Percentiles rank a stretch among this genome's conserved stretches.
Conservation (phyloP, 2,329 filamentous ascomycete genomes). For the Mollisia scopiformis region DNA sequence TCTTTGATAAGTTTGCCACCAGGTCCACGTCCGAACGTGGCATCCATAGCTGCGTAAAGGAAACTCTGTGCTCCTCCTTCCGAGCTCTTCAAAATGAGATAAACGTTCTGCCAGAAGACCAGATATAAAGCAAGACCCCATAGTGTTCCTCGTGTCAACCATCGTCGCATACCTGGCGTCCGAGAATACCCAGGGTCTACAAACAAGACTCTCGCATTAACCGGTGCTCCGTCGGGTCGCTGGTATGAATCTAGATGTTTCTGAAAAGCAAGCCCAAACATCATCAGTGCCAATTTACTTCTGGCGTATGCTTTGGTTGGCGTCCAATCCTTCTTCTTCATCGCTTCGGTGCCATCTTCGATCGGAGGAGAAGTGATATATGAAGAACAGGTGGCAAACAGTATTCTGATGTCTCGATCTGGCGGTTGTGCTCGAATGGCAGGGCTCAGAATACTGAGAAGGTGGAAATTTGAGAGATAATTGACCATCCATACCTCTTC, state of each 20-base stretch:
- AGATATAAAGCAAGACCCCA: conserved; percentile 80
- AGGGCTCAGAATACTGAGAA: conserved; percentile 88
- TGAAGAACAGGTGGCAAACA: conserved; percentile 84
- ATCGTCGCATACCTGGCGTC: conserved; percentile 85
- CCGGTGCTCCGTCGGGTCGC: conserved; percentile 79
- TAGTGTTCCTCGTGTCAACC: conserved; percentile 83
- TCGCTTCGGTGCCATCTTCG: conserved; percentile 48
- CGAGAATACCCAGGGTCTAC: conserved; percentile 85
- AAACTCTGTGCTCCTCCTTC: conserved; percentile 85
- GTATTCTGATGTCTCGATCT: conserved; percentile 87
- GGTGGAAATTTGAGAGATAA: conserved; percentile 93
- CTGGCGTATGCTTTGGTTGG: conserved; percentile 62
- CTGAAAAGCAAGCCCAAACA: conserved; percentile 88
- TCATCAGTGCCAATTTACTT: conserved; percentile 80
- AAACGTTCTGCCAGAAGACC: conserved; percentile 77
- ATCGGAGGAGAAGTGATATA: conserved; percentile 80
- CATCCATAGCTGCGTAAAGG: conserved; percentile 84
- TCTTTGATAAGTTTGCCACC: conserved; percentile 85
- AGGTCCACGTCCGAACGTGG: conserved; percentile 61
- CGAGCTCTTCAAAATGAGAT: conserved; percentile 86
- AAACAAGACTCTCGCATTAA: conserved; percentile 81
- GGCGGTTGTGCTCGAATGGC: conserved; percentile 89
- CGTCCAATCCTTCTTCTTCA: conserved; percentile 55
- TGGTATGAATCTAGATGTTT: conserved; percentile 86
- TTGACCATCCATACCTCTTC: conserved; percentile 95